Base-by-base conservation (phyloP, 148 eudicot species). In the Vaccinium darrowii region DNA sequence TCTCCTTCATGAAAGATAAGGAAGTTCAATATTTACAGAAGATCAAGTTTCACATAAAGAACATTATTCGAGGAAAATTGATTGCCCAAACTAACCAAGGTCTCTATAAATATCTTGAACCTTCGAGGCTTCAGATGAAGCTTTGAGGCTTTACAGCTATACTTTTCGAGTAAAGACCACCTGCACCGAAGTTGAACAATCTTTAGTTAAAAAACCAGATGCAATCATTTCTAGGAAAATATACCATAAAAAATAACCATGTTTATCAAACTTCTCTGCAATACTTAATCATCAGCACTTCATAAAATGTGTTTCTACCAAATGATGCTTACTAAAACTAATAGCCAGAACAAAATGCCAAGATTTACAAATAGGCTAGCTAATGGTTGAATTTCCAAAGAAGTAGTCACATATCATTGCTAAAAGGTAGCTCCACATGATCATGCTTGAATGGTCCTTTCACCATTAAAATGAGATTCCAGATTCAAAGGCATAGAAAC, bases 91-190 rank as follows among this genome's bases (percentile, higher is more conserved):
- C 99, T 92, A 84, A 97, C 99, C 99, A 97, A 91, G 56, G 98
- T 89, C 87, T 97, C 99, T 62, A 95, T 82, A 85, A 97, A 94
- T 72, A 94, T 87, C 91, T 97, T 97, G 85, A 92, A 95, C 88
- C 98, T 91, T 53, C 99, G 96, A 33, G 99, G 99, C 93, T 97
- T 97, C 85, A 97, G 89, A 86, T 97, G 99, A 89, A 97, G 99
- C 87, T 97, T 97, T 81, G 99, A 95, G 87, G 98, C 94, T 89
- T 97, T 97, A 91, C 98, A 97, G 86, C 99, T 97, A 82, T 93
- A 94, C 86, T 97, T 95, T 85, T 93, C 98, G 83, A 97, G 85
- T 84, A 97, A 93, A 76, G 98, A 95, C 99, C 99, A 97, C 99
- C 99, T 97, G 89, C 43, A 87, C 80, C 84, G 52, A 81, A 78